Conservation (phyloP, 495 filamentous ascomycete genomes). For the Penicillium bialowiezense region DNA sequence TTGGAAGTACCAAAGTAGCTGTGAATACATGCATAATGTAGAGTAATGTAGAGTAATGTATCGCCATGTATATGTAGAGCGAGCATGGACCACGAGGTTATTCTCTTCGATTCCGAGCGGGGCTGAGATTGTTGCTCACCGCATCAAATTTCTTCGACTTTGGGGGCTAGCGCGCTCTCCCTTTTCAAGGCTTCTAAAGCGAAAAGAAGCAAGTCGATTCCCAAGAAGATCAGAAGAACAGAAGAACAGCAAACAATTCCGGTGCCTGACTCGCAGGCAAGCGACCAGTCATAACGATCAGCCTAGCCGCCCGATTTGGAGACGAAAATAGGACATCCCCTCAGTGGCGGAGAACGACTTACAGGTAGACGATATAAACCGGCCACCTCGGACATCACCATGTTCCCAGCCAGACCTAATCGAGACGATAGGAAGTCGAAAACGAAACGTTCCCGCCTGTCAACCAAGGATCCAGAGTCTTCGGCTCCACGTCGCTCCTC, state of each 20-base stretch:
- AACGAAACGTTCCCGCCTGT: slow-evolving; percentile 26
- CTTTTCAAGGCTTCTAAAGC: too few species aligned
- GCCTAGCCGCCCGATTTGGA: slow-evolving; percentile 36
- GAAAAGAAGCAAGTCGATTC: too few species aligned
- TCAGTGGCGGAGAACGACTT: slow-evolving; percentile 13
- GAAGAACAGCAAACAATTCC: too few species aligned
- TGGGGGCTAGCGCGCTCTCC: too few species aligned
- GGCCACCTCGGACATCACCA: slow-evolving; percentile 30
- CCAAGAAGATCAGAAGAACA: too few species aligned
- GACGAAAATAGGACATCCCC: slow-evolving; percentile 22
- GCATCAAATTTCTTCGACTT: background rate
- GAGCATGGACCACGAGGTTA: too few species aligned
- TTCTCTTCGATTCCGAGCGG: background rate
- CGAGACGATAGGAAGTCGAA: slow-evolving; percentile 34
- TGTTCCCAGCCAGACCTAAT: slow-evolving; percentile 46
- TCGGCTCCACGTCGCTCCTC: slow-evolving; percentile 46
- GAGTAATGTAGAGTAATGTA: background rate
- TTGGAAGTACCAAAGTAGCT: too few species aligned
- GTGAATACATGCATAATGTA: too few species aligned
- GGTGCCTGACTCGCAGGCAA: slow-evolving; percentile 7
- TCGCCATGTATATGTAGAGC: background rate
- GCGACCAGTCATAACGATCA: slow-evolving; percentile 18
- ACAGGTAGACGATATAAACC: slow-evolving; percentile 18
- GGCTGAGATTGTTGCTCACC: slow-evolving; percentile 8
- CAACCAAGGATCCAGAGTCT: slow-evolving; percentile 49